These are phyloP conservation scores for Knoxdaviesia proteae DNA, from an alignment of 2,329 filamentous ascomycete species.

Conservation along the genomic window DNA sequence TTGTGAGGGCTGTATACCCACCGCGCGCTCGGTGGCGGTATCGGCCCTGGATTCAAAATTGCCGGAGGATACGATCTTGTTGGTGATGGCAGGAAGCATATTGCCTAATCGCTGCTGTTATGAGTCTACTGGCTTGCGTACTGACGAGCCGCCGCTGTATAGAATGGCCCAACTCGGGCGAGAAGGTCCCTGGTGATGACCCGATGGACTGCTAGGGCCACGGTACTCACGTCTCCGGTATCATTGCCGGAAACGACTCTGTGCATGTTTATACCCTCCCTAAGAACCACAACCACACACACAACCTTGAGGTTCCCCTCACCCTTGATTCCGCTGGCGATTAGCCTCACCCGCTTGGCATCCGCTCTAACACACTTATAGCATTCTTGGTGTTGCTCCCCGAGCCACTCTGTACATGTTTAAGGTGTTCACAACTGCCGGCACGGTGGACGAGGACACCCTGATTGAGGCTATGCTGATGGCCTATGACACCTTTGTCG, in stretches of 20 bases:
- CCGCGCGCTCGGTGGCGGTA: conserved; percentile 14
- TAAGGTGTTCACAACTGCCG: conserved; percentile 1
- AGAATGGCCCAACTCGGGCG: not conserved
- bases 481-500: conserved; percentile 15
- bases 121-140: too few species aligned
- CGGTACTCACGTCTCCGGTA: conserved; percentile 15
- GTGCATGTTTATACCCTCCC: too few species aligned
- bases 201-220: conserved; percentile 9
- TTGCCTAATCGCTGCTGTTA: too few species aligned
- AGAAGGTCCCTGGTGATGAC: conserved; percentile 1
- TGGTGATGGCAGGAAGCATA: too few species aligned
- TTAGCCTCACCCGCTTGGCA: too few species aligned
- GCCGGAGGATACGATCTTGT: too few species aligned
- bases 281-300: too few species aligned
- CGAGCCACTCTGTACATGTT: conserved; percentile 6
- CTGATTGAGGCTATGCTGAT: conserved; percentile 14
- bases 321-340: too few species aligned
- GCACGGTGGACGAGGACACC: conserved; percentile 9
- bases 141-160: too few species aligned
- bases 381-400: conserved; percentile 10
- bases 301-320: too few species aligned
- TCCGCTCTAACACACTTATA: conserved; percentile 17
- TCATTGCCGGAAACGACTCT: conserved; percentile 6
- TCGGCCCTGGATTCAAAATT: conserved; percentile 16
- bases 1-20: too few species aligned